A percentile compares a stretch with the other conserved stretches of the same genome.
These are phyloP conservation scores for Aphanoascus verrucosus DNA, from an alignment of 2,329 filamentous ascomycete genomes.

Conservation along the genomic window DNA sequence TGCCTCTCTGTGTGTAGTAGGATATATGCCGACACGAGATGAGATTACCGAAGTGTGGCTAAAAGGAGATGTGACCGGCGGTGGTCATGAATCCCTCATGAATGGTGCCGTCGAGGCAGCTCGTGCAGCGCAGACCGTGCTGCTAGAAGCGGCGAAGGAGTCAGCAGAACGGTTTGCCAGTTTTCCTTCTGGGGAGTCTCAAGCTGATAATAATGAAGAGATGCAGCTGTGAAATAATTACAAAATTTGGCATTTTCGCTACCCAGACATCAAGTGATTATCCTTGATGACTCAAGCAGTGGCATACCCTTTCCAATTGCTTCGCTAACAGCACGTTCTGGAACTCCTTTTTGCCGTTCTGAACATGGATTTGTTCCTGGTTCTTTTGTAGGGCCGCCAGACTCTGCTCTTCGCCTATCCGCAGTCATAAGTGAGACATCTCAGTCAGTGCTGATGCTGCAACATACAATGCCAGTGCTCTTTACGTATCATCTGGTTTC, in stretches of 20 bases:
- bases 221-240: slow-evolving; percentile 11
- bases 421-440: slow-evolving; percentile 4
- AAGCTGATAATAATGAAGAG: slow-evolving; percentile 5
- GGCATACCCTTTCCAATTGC: background rate
- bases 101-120: slow-evolving; percentile 56
- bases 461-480: background rate
- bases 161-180: slow-evolving; percentile 36
- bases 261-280: background rate
- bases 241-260: background rate
- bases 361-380: background rate
- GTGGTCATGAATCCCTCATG: slow-evolving; percentile 43
- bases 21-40: slow-evolving; percentile 73
- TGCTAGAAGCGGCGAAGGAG: slow-evolving; percentile 52
- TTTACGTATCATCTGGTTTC: background rate
- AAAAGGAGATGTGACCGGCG: slow-evolving; percentile 54
- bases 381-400: background rate
- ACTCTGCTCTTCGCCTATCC: background rate
- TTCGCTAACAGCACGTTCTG: background rate
- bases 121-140: slow-evolving; percentile 47
- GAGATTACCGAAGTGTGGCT: slow-evolving; percentile 94
- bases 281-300: background rate
- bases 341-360: background rate
- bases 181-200: slow-evolving; percentile 8
- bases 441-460: background rate
- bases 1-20: slow-evolving; percentile 76